These are phyloP conservation scores for Russula griseocarnosa DNA, from an alignment of 768 basidiomycete species.

Conservation along the genomic window DNA sequence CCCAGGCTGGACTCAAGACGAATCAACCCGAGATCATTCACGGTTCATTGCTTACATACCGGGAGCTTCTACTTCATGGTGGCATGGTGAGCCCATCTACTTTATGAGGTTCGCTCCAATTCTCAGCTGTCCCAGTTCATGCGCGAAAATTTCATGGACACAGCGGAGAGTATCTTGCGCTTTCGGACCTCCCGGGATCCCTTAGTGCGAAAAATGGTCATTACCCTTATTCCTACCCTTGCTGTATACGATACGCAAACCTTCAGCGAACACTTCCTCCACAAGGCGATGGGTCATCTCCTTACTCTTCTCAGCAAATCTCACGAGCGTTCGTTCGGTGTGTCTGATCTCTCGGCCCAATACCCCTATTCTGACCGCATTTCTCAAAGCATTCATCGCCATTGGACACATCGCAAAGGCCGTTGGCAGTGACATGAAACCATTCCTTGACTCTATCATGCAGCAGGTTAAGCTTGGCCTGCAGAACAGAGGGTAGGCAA, in stretches of 20 bases:
- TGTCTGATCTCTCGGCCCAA: conserved; percentile 24
- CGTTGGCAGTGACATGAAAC: conserved; percentile 92
- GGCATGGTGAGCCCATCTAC: conserved; percentile 64
- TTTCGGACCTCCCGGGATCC: conserved; percentile 86
- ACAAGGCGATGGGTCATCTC: conserved; percentile 91
- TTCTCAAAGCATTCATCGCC: conserved; percentile 76
- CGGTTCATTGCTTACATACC: conserved; percentile 86
- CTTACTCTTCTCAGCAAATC: conserved; percentile 85
- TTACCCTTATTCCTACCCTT: conserved; percentile 90
- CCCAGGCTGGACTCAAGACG: conserved; percentile 75
- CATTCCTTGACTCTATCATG: conserved; percentile 91
- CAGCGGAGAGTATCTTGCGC: conserved; percentile 84
- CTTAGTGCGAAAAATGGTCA: conserved; percentile 89
- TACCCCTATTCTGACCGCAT: conserved; percentile 12
- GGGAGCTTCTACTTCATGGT: conserved; percentile 87
- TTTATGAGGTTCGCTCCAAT: neutral
- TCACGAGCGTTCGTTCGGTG: conserved; percentile 83
- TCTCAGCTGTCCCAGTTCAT: conserved; percentile 56
- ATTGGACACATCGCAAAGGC: conserved; percentile 93
- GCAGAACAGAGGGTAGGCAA: conserved; percentile 72
- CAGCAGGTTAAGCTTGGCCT: conserved; percentile 84
- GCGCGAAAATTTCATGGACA: conserved; percentile 79
- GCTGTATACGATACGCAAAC: conserved; percentile 92
- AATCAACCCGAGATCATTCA: conserved; percentile 85
- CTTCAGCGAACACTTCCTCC: conserved; percentile 86